These are phyloP conservation scores for Porodaedalea pini DNA, from an alignment of 1,284 basidiomycete genomes.

Conservation along the genomic window DNA sequence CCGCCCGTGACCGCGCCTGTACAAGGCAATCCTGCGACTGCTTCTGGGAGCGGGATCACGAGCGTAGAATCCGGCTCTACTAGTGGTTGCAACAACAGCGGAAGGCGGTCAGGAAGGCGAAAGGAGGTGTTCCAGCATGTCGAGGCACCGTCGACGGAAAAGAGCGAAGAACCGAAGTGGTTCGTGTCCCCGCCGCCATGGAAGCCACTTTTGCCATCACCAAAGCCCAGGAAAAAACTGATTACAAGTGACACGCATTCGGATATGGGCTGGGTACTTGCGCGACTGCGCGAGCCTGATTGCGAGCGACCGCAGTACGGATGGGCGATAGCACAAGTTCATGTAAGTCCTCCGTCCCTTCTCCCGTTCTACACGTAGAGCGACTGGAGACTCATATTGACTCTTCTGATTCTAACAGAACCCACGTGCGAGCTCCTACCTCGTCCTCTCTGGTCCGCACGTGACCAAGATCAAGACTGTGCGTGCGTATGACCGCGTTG, in stretches of 20 bases:
- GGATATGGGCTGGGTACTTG: constrained; percentile 16
- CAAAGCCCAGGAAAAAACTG: background rate
- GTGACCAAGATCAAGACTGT: constrained; percentile 5
- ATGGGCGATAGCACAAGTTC: constrained; percentile 13
- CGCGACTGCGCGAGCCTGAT: constrained; percentile 8
- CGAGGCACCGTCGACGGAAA: background rate
- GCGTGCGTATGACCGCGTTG: constrained; percentile 9
- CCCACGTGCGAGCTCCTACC: constrained; percentile 1
- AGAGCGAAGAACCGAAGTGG: background rate
- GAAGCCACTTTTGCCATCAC: background rate
- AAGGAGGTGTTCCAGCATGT: constrained; percentile 10
- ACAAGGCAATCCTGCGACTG: background rate
- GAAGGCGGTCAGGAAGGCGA: background rate
- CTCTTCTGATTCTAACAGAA: constrained; percentile 2
- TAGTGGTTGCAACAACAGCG: background rate
- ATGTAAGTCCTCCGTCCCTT: background rate
- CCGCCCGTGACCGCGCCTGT: background rate
- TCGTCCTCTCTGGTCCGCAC: constrained; percentile 14
- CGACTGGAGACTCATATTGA: background rate
- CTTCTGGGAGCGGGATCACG: background rate
- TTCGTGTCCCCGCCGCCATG: background rate
- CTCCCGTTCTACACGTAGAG: background rate
- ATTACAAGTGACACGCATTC: constrained; percentile 2
- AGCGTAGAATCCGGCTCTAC: background rate
- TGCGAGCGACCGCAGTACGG: background rate